These are phyloP conservation scores for Exobasidium cylindrosporum DNA, from an alignment of 1,284 basidiomycete species.

Conservation along the genomic window DNA sequence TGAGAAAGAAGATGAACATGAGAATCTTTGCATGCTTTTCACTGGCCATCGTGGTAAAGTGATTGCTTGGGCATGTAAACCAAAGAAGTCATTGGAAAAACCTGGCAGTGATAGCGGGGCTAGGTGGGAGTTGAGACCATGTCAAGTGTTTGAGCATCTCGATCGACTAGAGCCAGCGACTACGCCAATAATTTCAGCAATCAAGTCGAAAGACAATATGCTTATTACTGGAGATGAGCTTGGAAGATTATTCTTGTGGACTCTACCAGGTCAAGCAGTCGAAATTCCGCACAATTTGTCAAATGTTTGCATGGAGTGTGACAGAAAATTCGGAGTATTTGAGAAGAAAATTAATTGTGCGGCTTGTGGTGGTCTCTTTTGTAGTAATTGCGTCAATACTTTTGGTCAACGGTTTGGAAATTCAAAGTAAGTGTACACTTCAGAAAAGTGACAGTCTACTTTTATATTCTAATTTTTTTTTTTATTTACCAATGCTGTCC, in stretches of 20 bases:
- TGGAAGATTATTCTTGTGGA: slow-evolving; percentile 47
- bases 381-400: slow-evolving; percentile 24
- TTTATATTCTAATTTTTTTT: too few species aligned
- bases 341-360: slow-evolving; percentile 33
- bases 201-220: background rate
- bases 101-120: slow-evolving; percentile 2
- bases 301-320: slow-evolving; percentile 35
- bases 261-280: slow-evolving; percentile 42
- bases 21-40: slow-evolving; percentile 38
- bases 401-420: background rate
- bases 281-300: slow-evolving; percentile 29
- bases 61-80: slow-evolving; percentile 35
- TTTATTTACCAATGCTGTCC: too few species aligned
- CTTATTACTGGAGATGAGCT: slow-evolving; percentile 43
- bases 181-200: slow-evolving; percentile 5
- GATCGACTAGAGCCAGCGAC: slow-evolving; percentile 21
- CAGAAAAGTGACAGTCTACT: too few species aligned
- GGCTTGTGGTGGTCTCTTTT: slow-evolving; percentile 42
- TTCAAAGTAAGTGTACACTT: background rate
- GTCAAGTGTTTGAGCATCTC: slow-evolving; percentile 38
- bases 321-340: slow-evolving; percentile 36
- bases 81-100: slow-evolving; percentile 13
- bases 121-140: slow-evolving; percentile 29
- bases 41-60: slow-evolving; percentile 50
- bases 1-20: slow-evolving; percentile 5